These are phyloP conservation scores for Trametes pubescens DNA, from an alignment of 1,284 basidiomycete genomes.

Conservation along the genomic window DNA sequence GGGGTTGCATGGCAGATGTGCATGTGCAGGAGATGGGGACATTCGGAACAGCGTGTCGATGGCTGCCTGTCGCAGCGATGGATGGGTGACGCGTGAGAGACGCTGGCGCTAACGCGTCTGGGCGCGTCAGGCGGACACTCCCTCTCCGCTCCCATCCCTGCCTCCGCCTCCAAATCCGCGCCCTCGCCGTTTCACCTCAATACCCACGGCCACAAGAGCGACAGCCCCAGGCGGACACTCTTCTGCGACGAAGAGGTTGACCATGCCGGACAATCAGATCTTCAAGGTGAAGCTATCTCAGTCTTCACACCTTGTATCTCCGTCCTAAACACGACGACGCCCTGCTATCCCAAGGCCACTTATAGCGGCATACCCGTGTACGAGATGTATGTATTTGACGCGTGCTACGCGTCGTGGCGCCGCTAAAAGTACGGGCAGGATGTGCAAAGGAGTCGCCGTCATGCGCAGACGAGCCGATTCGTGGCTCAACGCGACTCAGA, in stretches of 20 bases:
- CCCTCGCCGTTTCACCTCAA: background rate
- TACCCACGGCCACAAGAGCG: background rate
- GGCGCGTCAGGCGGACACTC: slow-evolving; percentile 28
- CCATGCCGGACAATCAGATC: slow-evolving; percentile 81
- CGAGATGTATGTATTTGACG: slow-evolving; percentile 73
- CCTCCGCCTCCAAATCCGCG: slow-evolving; percentile 12
- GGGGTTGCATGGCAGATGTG: background rate
- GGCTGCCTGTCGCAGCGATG: slow-evolving; percentile 13
- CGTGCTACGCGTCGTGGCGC: slow-evolving; percentile 42
- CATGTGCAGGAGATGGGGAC: background rate
- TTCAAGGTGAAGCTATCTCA: slow-evolving; percentile 66
- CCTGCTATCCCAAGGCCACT: slow-evolving; percentile 64
- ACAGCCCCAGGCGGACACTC: background rate
- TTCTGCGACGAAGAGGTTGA: background rate
- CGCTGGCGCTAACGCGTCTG: slow-evolving; percentile 31
- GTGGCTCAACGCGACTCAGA: slow-evolving; percentile 99
- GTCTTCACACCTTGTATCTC: slow-evolving; percentile 23
- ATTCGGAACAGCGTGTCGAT: slow-evolving; percentile 10
- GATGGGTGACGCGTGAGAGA: slow-evolving; percentile 30
- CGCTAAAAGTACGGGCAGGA: slow-evolving; percentile 63
- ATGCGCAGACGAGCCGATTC: slow-evolving; percentile 97
- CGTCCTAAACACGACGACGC: slow-evolving; percentile 18
- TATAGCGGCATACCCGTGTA: slow-evolving; percentile 90
- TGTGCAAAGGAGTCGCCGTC: slow-evolving; percentile 95
- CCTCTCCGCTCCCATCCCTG: slow-evolving; percentile 26